Conservation (phyloP, 1,139 yeast species). For the Meyerozyma elateridarum region DNA sequence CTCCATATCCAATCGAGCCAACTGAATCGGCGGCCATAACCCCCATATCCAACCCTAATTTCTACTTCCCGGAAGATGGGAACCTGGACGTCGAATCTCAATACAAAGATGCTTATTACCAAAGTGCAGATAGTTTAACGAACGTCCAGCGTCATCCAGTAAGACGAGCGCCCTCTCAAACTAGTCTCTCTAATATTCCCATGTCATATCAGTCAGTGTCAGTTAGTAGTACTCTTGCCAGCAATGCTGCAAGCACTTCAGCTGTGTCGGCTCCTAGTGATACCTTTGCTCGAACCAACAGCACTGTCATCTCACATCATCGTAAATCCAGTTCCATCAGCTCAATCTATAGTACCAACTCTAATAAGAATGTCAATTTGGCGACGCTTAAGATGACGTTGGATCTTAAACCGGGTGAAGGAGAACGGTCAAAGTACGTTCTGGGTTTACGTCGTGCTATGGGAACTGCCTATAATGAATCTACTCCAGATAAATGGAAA, state of each 20-base stretch:
- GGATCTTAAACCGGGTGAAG: slow-evolving; percentile 44
- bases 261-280: neutral
- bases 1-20: slow-evolving; percentile 19
- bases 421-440: slow-evolving; percentile 53
- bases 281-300: neutral
- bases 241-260: neutral
- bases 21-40: slow-evolving; percentile 15
- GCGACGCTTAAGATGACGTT: slow-evolving; percentile 35
- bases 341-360: slow-evolving; percentile 32
- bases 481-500: slow-evolving; percentile 53
- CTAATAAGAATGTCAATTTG: slow-evolving; percentile 35
- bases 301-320: slow-evolving; percentile 12
- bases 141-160: neutral
- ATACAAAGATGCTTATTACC: neutral
- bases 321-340: slow-evolving; percentile 32
- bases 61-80: slow-evolving; percentile 4
- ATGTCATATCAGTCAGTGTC: neutral
- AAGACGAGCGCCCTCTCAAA: neutral
- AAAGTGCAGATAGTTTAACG: no score
- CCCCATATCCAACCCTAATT: neutral
- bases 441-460: slow-evolving; percentile 46
- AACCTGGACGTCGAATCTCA: neutral
- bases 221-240: no score
- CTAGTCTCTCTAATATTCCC: neutral
- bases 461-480: slow-evolving; percentile 53